Conservation (phyloP, 108 stramenopile genomes). For the Hondaea fermentalgiana region DNA sequence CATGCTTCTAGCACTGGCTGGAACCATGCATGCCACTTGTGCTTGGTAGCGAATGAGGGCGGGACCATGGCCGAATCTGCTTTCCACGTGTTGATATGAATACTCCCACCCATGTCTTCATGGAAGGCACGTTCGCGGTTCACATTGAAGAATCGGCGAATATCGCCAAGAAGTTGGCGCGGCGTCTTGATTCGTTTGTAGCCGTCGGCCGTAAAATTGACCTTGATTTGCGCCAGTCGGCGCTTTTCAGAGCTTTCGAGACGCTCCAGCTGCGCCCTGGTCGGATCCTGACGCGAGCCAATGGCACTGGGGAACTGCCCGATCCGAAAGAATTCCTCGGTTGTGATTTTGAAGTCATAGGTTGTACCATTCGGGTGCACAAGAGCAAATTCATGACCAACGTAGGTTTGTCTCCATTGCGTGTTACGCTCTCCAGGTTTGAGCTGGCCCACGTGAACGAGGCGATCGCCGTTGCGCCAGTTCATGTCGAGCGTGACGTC, state of each 20-base stretch:
- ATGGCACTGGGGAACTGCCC: not conserved
- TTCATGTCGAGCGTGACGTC: not conserved
- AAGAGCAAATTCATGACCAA: not conserved
- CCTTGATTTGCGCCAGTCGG: not conserved
- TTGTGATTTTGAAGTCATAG: not conserved
- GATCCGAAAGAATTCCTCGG: not conserved
- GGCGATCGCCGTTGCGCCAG: not conserved
- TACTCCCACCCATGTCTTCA: constrained; percentile 68
- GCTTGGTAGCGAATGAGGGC: constrained; percentile 63
- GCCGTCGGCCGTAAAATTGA: not conserved
- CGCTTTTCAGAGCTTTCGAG: not conserved
- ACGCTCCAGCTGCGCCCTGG: not conserved
- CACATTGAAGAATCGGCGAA: constrained; percentile 72
- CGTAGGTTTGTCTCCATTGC: not conserved
- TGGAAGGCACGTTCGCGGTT: constrained; percentile 51
- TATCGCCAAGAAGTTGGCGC: constrained; percentile 35
- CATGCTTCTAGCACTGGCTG: constrained; percentile 62
- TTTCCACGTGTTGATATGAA: constrained; percentile 83
- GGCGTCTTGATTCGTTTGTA: not conserved
- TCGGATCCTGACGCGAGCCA: not conserved
- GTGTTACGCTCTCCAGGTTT: not conserved
- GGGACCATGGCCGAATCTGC: constrained; percentile 58
- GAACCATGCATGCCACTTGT: constrained; percentile 58
- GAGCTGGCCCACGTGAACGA: not conserved
- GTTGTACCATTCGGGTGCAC: not conserved